Evolutionary conservation across 1,139 yeast genomes (phyloP), one percentile per base, ranked within the genome.

Genomic region (Geotrichum armillariae): DNA sequence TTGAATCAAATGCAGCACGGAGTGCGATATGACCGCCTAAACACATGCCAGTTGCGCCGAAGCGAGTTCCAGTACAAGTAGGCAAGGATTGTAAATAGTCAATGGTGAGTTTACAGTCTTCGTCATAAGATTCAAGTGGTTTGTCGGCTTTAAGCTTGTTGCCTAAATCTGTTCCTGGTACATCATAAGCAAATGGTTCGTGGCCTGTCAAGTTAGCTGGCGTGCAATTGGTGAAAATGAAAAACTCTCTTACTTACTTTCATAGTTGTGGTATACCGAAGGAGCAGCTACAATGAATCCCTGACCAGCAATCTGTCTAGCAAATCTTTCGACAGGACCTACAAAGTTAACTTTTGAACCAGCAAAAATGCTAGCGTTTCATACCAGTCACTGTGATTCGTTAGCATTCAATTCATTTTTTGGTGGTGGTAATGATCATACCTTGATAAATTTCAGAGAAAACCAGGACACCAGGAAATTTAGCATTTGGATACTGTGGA

Each of bases 11-110:
- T 6, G 85, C 78, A 1, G 88, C 80, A 59, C 95, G 75, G 67
- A 79, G 84, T 1, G 95, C 93, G 61, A 85, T 72, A 63, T 86
- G 94, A 1, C 95, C 95, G 18, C 95, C 95, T 20, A 86, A 77
- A 64, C 95, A 86, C 91, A 86, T 86, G 21, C 95, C 95, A 1
- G 93, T 84, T 46, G 91, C 84, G 25, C 94, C 95, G 57, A 85
- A 77, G 55, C 75, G 78, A n/a, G n/a, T n/a, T 40, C 93, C 93
- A 56, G 79, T 83, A 64, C 87, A 85, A 2, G 88, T 83, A 1
- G 76, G 72, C 56, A 85, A 71, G 2, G 76, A 63, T 47, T 67
- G 65, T 55, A 86, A 73, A 60, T 83, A 80, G 60, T 84, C 89
- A 59, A 85, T 74, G 22, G 88, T 75, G 54, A 85, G 69, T 44